Evolutionary conservation across 352 stramenopile species (phyloP).

Genomic region (Phytophthora foliorum): DNA sequence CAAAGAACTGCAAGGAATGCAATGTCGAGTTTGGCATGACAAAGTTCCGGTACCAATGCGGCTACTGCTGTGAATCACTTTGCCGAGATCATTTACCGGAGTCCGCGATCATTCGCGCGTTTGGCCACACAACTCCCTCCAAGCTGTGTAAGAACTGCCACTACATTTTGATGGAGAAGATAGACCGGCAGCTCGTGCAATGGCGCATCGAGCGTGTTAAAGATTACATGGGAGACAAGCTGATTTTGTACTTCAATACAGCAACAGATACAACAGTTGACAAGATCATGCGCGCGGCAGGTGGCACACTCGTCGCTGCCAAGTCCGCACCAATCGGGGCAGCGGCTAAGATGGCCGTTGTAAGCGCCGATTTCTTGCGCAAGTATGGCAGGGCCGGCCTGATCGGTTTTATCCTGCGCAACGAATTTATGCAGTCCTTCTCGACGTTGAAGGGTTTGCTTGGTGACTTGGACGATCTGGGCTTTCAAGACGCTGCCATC

Average conservation of each 20-base stretch:
- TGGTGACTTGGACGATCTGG: slow-evolving; percentile 81
- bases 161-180: slow-evolving; percentile 77
- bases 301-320: slow-evolving; percentile 78
- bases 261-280: slow-evolving; percentile 84
- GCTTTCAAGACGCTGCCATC: slow-evolving; percentile 87
- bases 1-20: slow-evolving; percentile 79
- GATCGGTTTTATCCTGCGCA: slow-evolving; percentile 85
- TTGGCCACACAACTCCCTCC: slow-evolving; percentile 63
- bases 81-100: slow-evolving; percentile 79
- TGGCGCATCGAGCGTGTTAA: slow-evolving; percentile 85
- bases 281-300: slow-evolving; percentile 86
- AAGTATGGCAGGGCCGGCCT: slow-evolving; percentile 86
- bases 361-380: slow-evolving; percentile 86
- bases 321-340: slow-evolving; percentile 85
- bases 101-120: slow-evolving; percentile 68
- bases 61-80: slow-evolving; percentile 84
- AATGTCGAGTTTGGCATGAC: slow-evolving; percentile 80
- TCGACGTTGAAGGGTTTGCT: slow-evolving; percentile 85
- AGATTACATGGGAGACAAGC: slow-evolving; percentile 72
- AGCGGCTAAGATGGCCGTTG: slow-evolving; percentile 86
- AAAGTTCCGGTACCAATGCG: slow-evolving; percentile 88
- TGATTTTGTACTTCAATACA: slow-evolving; percentile 84
- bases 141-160: slow-evolving; percentile 82
- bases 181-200: slow-evolving; percentile 80
- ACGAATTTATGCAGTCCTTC: slow-evolving; percentile 92